A percentile compares a stretch with the other conserved stretches of the same genome.
These are phyloP conservation scores for Diaporthe caulivora DNA, from an alignment of 2,329 filamentous ascomycete genomes.

Conservation along the genomic window DNA sequence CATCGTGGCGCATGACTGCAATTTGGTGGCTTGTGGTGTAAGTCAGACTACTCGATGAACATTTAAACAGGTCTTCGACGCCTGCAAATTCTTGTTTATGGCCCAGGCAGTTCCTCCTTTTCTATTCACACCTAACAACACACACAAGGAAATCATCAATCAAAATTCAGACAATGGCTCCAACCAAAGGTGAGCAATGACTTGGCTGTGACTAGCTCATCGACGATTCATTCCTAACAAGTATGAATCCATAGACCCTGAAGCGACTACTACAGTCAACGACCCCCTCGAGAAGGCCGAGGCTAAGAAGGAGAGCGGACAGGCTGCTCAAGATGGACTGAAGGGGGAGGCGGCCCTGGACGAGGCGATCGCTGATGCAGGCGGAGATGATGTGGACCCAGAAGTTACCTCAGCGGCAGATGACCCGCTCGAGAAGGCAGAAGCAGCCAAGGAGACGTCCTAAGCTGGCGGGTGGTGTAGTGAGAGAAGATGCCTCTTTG, in stretches of 20 bases:
- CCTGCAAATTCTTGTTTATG: neutral
- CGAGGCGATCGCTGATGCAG: slow-evolving; percentile 31
- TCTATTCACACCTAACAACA: neutral
- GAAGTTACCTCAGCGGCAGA: slow-evolving; percentile 33
- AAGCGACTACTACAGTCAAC: slow-evolving; percentile 27
- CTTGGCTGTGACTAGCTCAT: too few species aligned
- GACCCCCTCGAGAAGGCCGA: slow-evolving; percentile 37
- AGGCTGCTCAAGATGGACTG: slow-evolving; percentile 24
- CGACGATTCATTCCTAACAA: neutral
- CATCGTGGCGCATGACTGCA: slow-evolving; percentile 12
- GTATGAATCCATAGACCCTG: neutral
- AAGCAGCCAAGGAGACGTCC: slow-evolving; percentile 27
- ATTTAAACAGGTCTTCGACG: neutral
- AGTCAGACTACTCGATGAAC: neutral
- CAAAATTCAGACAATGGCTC: neutral
- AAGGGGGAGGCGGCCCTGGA: slow-evolving; percentile 34
- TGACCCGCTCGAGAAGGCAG: slow-evolving; percentile 36
- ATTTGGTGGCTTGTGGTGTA: neutral
- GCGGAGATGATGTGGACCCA: slow-evolving; percentile 25
- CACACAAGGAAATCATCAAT: neutral
- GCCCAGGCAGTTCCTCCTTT: neutral
- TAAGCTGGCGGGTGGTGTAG: neutral
- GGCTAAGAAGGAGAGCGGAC: slow-evolving; percentile 34
- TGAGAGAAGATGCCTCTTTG: too few species aligned
- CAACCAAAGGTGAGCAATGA: neutral